Base-by-base conservation (phyloP, 805 yeast genomes). In the Yamadazyma takamatsuzukensis region DNA sequence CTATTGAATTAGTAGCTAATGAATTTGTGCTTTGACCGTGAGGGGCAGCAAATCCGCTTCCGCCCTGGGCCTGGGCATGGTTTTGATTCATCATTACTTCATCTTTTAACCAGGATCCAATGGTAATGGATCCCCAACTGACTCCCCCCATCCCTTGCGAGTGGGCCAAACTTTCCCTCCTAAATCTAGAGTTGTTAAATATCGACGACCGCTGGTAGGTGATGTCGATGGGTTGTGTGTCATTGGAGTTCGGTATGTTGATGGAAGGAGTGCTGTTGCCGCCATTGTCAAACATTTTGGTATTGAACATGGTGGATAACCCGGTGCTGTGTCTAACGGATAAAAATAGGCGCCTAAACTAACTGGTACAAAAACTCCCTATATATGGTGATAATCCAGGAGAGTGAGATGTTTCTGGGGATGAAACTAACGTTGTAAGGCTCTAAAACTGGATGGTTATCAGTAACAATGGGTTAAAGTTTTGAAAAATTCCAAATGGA, bases 121-220 rank as follows among this genome's bases (percentile, higher is more conserved):
- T 88, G 17, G 95, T 83, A 36, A 89, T 78, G 3, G 95, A 88
- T 15, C 97, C 97, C 96, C 97, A 90, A 6, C 95, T 82, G 21
- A 90, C 84, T 29, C 97, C 98, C 27, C 97, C 97, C 81, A 93
- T 85, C 8, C 97, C 97, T 55, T 87, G 96, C 2, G 96, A 83
- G 56, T 90, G 97, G 18, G 97, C 96, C 37, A 93, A 78, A 37
- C 89, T 79, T 49, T 90, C 97, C 43, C 97, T 71, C 52, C 95
- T 76, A 42, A 88, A 74, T 42, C 69, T 48, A 22, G 56, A 54
- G 45, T 62, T 64, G 48, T 60, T 63, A 44, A 65, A 61, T 25
- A 64, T 61, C 13, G 67, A 56, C 26, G 61, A 62, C 35, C 64
- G 64, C 32, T 66, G 59, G 45, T 61, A 59, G 6, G 70, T 59